phyloP scores from a whole-genome alignment of 495 filamentous ascomycete genomes.

The Immersiella caudata region DNA sequence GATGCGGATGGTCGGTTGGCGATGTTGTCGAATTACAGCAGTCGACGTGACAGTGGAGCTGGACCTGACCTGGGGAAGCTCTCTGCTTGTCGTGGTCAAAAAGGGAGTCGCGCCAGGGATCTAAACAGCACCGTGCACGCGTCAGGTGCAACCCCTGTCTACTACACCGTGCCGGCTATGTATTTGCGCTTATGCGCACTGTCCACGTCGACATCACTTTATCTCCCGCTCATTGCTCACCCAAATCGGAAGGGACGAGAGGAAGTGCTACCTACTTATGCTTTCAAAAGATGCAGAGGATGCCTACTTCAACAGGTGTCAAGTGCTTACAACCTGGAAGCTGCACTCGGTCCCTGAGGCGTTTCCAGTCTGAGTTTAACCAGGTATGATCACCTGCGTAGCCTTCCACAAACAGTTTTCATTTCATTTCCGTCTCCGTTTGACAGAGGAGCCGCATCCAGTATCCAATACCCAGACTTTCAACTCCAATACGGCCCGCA shows the following conservation, averaged over 20 bases:
- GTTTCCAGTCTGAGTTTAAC: not conserved
- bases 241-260: not conserved
- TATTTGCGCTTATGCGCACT: not conserved
- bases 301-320: too few relatives aligned
- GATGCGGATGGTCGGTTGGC: not conserved
- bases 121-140: conserved; percentile 5
- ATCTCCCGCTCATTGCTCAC: not conserved
- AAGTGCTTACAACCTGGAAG: too few relatives aligned
- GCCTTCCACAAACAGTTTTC: not conserved
- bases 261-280: not conserved
- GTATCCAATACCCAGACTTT: not conserved
- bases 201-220: not conserved
- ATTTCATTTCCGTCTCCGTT: not conserved
- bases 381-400: not conserved
- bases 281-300: too few relatives aligned
- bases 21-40: not conserved
- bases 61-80: conserved; percentile 1
- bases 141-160: conserved; percentile 1
- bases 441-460: not conserved
- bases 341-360: too few relatives aligned
- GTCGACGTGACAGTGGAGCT: not conserved
- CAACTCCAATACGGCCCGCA: not conserved
- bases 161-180: not conserved
- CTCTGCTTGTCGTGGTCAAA: not conserved
- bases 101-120: conserved; percentile 6